Conservation (phyloP, 2,329 filamentous ascomycete species). For the Fusarium sp. region DNA sequence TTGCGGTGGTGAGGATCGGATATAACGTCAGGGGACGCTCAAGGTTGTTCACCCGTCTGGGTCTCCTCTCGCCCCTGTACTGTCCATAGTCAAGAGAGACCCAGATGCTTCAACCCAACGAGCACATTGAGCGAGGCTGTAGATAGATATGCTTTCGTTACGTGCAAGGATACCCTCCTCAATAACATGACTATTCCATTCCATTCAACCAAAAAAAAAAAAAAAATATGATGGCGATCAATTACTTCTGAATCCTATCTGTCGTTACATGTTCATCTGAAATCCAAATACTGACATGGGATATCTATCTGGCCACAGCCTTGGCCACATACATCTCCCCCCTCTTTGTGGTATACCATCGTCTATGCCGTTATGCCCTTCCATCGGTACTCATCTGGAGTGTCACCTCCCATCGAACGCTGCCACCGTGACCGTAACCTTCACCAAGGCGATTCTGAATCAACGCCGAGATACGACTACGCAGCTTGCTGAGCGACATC, state of each 20-base stretch:
- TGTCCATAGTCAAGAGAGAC: conserved; percentile 1
- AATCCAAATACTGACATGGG: background rate
- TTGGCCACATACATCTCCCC: background rate
- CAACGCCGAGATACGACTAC: conserved; percentile 80
- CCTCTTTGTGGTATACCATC: background rate
- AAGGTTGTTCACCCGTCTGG: background rate
- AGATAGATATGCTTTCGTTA: conserved; percentile 38
- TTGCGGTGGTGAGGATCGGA: conserved; percentile 18
- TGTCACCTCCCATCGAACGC: conserved; percentile 92
- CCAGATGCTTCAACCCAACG: background rate
- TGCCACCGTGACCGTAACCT: conserved; percentile 83
- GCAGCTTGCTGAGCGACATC: conserved; percentile 76
- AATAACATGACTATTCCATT: conserved; percentile 32
- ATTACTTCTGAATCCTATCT: background rate
- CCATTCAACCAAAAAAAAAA: background rate
- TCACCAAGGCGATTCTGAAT: conserved; percentile 89
- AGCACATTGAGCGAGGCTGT: conserved; percentile 25
- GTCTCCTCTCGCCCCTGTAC: background rate
- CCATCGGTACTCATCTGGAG: conserved; percentile 74
- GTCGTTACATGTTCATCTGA: background rate
- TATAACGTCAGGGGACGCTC: conserved; percentile 5
- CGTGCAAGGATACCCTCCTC: conserved; percentile 49
- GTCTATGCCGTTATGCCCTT: conserved; percentile 29
- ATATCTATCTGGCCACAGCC: background rate
- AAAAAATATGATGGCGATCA: background rate